Conservation (phyloP, 73 alveolate genomes). For the Diophrys sp. region DNA sequence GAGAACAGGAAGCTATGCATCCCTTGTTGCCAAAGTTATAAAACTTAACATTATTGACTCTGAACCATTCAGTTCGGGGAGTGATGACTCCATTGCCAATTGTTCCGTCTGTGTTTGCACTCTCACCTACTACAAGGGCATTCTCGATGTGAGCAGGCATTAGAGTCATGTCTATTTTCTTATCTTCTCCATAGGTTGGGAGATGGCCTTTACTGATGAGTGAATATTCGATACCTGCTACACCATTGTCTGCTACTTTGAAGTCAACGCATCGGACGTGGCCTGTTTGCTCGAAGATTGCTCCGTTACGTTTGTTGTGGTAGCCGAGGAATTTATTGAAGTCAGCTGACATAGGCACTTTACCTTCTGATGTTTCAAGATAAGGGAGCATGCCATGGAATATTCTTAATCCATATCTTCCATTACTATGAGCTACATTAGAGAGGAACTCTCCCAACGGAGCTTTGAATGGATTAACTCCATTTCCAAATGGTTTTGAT, state of each 20-base stretch:
- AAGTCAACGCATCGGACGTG: slow-evolving; percentile 50
- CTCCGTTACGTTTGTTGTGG: slow-evolving; percentile 48
- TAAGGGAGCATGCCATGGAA: slow-evolving; percentile 56
- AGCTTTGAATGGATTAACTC: slow-evolving; percentile 61
- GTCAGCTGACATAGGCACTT: slow-evolving; percentile 36
- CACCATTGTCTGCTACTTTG: slow-evolving; percentile 48
- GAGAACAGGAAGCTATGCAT: slow-evolving; percentile 39
- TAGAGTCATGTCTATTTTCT: slow-evolving; percentile 28
- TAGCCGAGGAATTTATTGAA: slow-evolving; percentile 45
- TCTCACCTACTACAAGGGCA: slow-evolving; percentile 6
- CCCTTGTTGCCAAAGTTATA: slow-evolving; percentile 31
- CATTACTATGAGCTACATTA: slow-evolving; percentile 86
- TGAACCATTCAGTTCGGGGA: slow-evolving; percentile 69
- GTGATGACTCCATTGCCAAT: slow-evolving; percentile 67
- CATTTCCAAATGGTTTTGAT: slow-evolving; percentile 57
- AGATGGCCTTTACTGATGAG: slow-evolving; percentile 8
- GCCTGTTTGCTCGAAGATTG: slow-evolving; percentile 55
- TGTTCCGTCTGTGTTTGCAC: too few species aligned
- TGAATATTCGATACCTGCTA: slow-evolving; percentile 51
- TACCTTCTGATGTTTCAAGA: slow-evolving; percentile 35
- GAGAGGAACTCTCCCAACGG: slow-evolving; percentile 65
- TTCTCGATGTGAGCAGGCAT: slow-evolving; percentile 13
- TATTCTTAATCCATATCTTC: slow-evolving; percentile 81
- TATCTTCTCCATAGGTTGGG: slow-evolving; percentile 46
- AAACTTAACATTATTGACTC: slow-evolving; percentile 44